Percentiles rank a stretch among this genome's conserved stretches.
Evolutionary conservation across 2,329 filamentous ascomycete genomes (phyloP).

Genomic region (Neofusicoccum sp.): DNA sequence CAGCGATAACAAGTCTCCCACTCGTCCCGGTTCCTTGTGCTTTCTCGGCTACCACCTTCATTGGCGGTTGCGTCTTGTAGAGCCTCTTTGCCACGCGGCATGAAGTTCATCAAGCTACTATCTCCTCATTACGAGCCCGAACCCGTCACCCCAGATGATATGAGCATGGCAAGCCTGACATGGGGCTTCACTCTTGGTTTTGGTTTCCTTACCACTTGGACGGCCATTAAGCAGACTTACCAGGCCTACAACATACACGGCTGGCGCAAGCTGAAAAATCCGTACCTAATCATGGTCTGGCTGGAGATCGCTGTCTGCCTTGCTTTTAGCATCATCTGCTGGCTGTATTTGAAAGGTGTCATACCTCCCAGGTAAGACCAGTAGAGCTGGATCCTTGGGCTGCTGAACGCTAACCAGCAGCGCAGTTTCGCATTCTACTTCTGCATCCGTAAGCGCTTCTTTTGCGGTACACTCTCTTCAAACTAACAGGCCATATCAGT

Average conservation of each 20-base stretch:
- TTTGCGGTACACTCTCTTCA: too few relatives aligned
- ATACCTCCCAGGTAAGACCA: not conserved
- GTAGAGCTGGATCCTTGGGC: too few relatives aligned
- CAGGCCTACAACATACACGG: constrained; percentile 32
- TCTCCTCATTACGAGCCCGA: not conserved
- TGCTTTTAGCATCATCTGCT: constrained; percentile 8
- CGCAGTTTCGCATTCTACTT: constrained; percentile 21
- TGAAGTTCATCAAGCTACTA: too few relatives aligned
- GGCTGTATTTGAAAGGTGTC: not conserved
- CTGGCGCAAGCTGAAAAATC: not conserved
- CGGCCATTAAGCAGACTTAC: constrained; percentile 31
- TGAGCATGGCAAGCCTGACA: constrained; percentile 5
- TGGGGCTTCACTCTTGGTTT: constrained; percentile 46
- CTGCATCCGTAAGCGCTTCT: not conserved
- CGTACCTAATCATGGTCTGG: not conserved
- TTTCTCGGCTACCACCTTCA: too few relatives aligned
- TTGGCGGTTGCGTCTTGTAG: too few relatives aligned
- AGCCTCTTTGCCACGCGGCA: too few relatives aligned
- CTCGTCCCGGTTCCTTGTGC: too few relatives aligned
- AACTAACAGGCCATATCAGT: not conserved
- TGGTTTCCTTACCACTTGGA: constrained; percentile 45
- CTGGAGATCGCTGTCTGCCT: constrained; percentile 1
- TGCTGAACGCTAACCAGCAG: too few relatives aligned
- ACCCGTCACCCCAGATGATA: constrained; percentile 6
- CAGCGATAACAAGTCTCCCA: too few relatives aligned